These are phyloP conservation scores for Dioscorea cayenensis DNA, from an alignment of 116 monocot species.

Conservation along the genomic window DNA sequence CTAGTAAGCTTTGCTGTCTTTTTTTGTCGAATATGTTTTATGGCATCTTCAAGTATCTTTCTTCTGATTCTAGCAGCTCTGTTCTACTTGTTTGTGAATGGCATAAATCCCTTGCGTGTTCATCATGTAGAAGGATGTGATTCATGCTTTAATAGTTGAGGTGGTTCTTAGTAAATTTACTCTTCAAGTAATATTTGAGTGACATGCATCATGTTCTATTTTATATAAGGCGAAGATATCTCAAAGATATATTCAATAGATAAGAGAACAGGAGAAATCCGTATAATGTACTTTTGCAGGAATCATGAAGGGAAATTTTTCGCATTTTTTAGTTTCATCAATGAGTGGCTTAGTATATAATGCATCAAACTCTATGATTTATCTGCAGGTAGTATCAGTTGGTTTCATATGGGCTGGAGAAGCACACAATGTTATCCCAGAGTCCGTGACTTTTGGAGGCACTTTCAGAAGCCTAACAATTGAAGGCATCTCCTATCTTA, in stretches of 20 bases:
- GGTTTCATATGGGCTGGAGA: conserved; percentile 28
- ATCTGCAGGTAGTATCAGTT: conserved; percentile 40
- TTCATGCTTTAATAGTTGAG: too few species aligned
- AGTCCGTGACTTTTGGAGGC: conserved; percentile 46
- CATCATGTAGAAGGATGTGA: background rate
- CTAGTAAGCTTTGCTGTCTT: conserved; percentile 28
- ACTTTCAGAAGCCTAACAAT: conserved; percentile 53
- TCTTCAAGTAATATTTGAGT: too few species aligned
- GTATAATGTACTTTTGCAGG: too few species aligned
- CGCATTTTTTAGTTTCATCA: too few species aligned
- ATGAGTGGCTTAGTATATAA: too few species aligned
- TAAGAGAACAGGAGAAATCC: too few species aligned
- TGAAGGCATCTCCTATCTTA: conserved; percentile 25
- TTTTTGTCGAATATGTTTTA: background rate
- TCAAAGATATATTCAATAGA: background rate
- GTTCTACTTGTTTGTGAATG: background rate
- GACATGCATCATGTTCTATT: too few species aligned
- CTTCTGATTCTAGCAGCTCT: background rate
- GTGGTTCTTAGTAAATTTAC: too few species aligned
- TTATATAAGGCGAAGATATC: too few species aligned
- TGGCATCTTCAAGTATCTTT: background rate
- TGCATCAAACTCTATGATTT: background rate
- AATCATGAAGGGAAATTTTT: too few species aligned
- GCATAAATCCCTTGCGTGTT: background rate
- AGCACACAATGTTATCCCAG: conserved; percentile 33